Percentiles rank a stretch among this genome's conserved stretches.
Conservation (phyloP, 2,329 filamentous ascomycete species). For the Venturia carpophila region DNA sequence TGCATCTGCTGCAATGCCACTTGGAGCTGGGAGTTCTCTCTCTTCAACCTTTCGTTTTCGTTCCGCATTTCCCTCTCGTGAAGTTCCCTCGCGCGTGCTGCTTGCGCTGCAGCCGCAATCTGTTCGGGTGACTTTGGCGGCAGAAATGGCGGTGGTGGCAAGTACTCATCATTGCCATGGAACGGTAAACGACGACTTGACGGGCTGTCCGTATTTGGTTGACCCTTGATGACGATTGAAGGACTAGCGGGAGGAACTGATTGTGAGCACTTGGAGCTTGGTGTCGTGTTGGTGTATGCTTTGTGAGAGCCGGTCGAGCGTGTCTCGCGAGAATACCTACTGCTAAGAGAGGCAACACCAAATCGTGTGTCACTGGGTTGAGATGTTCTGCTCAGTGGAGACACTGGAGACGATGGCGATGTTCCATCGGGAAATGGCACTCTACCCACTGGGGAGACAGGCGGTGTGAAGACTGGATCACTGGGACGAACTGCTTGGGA, state of each 20-base stretch:
- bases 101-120: conserved; percentile 1
- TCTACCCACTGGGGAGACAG: neutral
- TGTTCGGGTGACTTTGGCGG: conserved; percentile 9
- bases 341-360: neutral
- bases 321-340: neutral
- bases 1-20: neutral
- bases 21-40: conserved; percentile 16
- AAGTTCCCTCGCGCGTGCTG: neutral
- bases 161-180: conserved; percentile 12
- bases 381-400: neutral
- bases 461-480: neutral
- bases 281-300: neutral
- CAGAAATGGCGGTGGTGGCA: neutral
- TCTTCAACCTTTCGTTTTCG: conserved; percentile 1
- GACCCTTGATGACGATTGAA: neutral
- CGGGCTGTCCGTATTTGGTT: neutral
- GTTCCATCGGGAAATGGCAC: neutral
- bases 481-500: neutral
- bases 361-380: neutral
- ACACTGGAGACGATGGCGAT: neutral
- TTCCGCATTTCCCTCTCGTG: neutral
- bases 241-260: neutral
- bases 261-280: neutral
- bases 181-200: conserved; percentile 14
- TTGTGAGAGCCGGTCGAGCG: neutral